Percentiles rank a stretch among this genome's conserved stretches.
Conservation (phyloP, 495 filamentous ascomycete genomes). For the Talaromyces ruber region DNA sequence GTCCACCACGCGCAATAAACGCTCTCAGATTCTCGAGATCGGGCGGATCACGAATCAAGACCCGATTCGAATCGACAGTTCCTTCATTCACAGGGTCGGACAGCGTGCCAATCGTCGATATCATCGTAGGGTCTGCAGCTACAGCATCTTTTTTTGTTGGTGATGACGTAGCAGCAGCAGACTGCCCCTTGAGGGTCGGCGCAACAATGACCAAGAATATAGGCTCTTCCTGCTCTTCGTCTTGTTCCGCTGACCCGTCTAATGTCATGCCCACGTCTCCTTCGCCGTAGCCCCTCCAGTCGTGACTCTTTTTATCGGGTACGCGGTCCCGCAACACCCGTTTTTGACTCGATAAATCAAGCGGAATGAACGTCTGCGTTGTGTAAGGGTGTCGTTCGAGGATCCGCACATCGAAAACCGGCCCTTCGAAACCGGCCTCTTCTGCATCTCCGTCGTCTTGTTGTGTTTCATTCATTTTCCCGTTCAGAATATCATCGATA, state of each 20-base stretch:
- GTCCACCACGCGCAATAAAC: slow-evolving; percentile 68
- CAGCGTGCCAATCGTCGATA: neutral
- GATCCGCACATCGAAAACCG: slow-evolving; percentile 58
- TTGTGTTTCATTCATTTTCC: neutral
- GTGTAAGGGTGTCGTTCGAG: slow-evolving; percentile 94
- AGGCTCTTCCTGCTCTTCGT: slow-evolving; percentile 16
- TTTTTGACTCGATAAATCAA: slow-evolving; percentile 43
- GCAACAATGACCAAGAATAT: slow-evolving; percentile 87
- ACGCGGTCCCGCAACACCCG: neutral
- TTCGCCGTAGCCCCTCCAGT: slow-evolving; percentile 13
- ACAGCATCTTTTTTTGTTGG: neutral
- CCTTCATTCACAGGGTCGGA: slow-evolving; percentile 9
- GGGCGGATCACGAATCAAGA: slow-evolving; percentile 52
- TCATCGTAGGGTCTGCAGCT: neutral
- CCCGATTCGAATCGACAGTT: slow-evolving; percentile 22
- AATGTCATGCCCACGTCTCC: slow-evolving; percentile 7
- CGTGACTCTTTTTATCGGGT: slow-evolving; percentile 4
- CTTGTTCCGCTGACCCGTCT: neutral
- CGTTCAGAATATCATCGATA: neutral
- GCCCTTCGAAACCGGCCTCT: slow-evolving; percentile 6
- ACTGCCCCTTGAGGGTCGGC: slow-evolving; percentile 44
- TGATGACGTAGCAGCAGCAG: slow-evolving; percentile 22
- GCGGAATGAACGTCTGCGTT: slow-evolving; percentile 82
- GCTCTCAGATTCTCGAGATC: slow-evolving; percentile 63
- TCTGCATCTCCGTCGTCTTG: slow-evolving; percentile 13